Base-by-base conservation (phyloP, 208 protist species). In the Strigomonas galati region DNA sequence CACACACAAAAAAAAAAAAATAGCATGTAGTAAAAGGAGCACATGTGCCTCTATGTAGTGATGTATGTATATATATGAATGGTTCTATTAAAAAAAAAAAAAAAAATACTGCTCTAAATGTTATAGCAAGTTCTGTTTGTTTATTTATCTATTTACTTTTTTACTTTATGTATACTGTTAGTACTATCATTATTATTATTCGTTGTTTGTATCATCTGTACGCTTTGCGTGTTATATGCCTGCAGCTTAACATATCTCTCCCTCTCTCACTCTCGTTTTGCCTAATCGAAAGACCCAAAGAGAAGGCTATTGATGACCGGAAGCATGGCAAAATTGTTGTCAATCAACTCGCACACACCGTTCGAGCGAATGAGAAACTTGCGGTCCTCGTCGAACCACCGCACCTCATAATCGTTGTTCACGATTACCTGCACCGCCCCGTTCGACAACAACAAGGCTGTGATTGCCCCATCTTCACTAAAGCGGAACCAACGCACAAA, bases 401-500 rank as follows among this genome's bases (percentile, higher is more conserved):
- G 85, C 10, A 96, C 71, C 63, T 96, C 91, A 60, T 84, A 92
- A 67, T 92, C 75, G 64, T 83, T 78, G 35, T 82, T 74, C 21
- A 93, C 85, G 65, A 94, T 87, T 14, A 92, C 79, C 78, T 96
- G 91, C 40, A 92, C 68, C 2, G 82, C 85, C 1, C 88, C 86
- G 64, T 89, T 92, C 53, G 88, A 94, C 32, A 96, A 84, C n/a
- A 93, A 49, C 67, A 96, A 91, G 19, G 79, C 84, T 62, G 66
- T 82, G 31, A 96, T 62, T 24, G 61, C 81, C 62, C 76, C 75
- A 37, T 89, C 81, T 43, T 74, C 74, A 64, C 81, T 87, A 62
- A 85, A 89, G 71, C 91, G 87, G 69, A 94, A 93, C 87, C 87
- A 96, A 24, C 91, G 91, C 54, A 96, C 83, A 71, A 89, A 96